phyloP scores from a whole-genome alignment of 148 eudicot genomes.

The Rheum nobile region DNA sequence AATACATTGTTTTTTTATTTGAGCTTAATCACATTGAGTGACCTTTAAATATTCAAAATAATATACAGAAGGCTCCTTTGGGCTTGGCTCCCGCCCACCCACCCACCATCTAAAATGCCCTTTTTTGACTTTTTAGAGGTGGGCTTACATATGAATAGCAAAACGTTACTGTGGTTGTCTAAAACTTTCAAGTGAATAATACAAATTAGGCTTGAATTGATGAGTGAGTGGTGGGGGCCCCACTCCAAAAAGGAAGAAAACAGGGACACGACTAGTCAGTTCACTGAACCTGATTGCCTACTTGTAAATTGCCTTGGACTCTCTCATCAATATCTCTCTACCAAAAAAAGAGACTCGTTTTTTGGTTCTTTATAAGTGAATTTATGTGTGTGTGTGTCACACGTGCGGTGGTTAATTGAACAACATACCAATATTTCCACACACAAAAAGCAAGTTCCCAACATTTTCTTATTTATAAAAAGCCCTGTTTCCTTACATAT shows the following conservation, averaged over 20 bases:
- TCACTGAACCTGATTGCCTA: neutral
- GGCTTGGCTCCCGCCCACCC: neutral
- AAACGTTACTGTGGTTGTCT: neutral
- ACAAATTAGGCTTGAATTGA: neutral
- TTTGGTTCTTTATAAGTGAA: too few relatives aligned
- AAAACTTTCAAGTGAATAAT: neutral
- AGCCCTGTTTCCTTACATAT: too few relatives aligned
- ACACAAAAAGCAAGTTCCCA: too few relatives aligned
- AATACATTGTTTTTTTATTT: too few relatives aligned
- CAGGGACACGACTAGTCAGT: neutral
- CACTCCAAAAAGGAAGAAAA: neutral
- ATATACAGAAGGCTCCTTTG: neutral
- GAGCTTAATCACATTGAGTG: too few relatives aligned
- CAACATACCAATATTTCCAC: too few relatives aligned
- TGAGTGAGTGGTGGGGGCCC: neutral
- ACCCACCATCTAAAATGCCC: conserved; percentile 4
- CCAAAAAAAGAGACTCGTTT: too few relatives aligned
- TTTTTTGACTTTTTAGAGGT: neutral
- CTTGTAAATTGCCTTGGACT: neutral
- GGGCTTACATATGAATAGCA: neutral
- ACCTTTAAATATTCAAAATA: too few relatives aligned
- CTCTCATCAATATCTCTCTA: too few relatives aligned
- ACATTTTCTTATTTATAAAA: too few relatives aligned
- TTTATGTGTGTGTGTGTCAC: too few relatives aligned
- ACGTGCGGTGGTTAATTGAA: too few relatives aligned